Base-by-base conservation (phyloP, 306 rosid species). In the Medicago truncatula region DNA sequence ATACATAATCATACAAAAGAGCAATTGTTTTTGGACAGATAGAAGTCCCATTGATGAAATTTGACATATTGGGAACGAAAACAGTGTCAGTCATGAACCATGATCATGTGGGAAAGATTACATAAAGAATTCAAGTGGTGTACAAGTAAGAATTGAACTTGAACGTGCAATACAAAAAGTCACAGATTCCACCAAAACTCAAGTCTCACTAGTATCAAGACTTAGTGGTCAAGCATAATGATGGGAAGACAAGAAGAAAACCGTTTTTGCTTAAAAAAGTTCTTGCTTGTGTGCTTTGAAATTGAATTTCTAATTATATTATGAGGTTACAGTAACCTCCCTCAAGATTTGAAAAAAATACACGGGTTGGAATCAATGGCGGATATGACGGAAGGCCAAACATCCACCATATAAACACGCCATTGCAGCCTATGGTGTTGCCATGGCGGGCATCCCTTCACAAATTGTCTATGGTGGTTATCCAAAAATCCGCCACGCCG, bases 1-100 rank as follows among this genome's bases (percentile, higher is more conserved):
- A 75, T 47, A 28, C 65, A 36, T 41, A 53, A 57, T 44, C 8
- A 17, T 40, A 20, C 49, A 43, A 10, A 75, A n/a, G 56, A 44
- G 75, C 63, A 44, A 46, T 38, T 46, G 21, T 10, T 5, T 56
- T 65, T 66, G 6, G 58, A 44, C 53, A 15, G 12, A 44, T 9
- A n/a, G 40, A 64, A 81, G 39, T 47, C 47, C 38, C 69, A 70
- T 28, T 18, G 16, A 63, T 41, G 58, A 76, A 76, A 63, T 62
- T 53, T 23, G 5, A 13, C 23, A 52, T 63, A 61, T 1, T 40
- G 52, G 21, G 43, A 73, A 79, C 4, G 28, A 7, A 79, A 65
- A 31, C 49, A 17, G 5, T 17, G 50, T 9, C n/a, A 44, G 23
- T 21, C 65, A 10, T 36, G 56, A 15, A 34, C 43, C 47, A 10